These are phyloP conservation scores for Populus ilicifolia DNA, from an alignment of 345 rosid species.

Conservation along the genomic window DNA sequence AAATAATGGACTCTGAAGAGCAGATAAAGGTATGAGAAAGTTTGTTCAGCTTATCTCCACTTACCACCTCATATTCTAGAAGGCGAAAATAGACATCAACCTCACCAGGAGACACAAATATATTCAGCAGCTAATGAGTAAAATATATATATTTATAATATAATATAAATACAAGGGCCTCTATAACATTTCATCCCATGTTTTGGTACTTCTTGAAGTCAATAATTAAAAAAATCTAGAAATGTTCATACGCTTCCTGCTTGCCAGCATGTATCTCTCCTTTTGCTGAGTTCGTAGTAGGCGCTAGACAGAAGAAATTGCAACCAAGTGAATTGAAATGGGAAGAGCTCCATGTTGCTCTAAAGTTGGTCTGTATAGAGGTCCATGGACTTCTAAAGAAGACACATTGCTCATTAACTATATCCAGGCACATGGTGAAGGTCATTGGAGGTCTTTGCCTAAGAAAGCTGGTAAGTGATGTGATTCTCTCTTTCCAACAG, in stretches of 20 bases:
- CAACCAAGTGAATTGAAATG: constrained; percentile 6
- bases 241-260: neutral
- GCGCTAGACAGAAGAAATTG: too few species aligned
- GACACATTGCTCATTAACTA: constrained; percentile 31
- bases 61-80: neutral
- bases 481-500: neutral
- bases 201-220: neutral
- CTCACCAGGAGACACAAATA: too few species aligned
- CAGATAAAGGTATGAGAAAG: neutral
- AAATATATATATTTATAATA: too few species aligned
- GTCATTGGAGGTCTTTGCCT: constrained; percentile 47
- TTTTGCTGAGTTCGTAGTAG: neutral
- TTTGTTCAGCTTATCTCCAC: neutral
- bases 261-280: neutral
- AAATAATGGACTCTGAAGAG: neutral
- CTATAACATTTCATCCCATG: too few species aligned
- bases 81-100: neutral
- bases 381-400: constrained; percentile 44
- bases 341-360: constrained; percentile 50
- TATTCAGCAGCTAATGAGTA: too few species aligned
- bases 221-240: too few species aligned
- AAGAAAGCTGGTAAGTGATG: constrained; percentile 32
- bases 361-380: constrained; percentile 40
- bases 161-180: too few species aligned
- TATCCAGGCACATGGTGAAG: constrained; percentile 40